Evolutionary conservation across 768 basidiomycete genomes (phyloP).

Genomic region (Coprinopsis strossmayeri): DNA sequence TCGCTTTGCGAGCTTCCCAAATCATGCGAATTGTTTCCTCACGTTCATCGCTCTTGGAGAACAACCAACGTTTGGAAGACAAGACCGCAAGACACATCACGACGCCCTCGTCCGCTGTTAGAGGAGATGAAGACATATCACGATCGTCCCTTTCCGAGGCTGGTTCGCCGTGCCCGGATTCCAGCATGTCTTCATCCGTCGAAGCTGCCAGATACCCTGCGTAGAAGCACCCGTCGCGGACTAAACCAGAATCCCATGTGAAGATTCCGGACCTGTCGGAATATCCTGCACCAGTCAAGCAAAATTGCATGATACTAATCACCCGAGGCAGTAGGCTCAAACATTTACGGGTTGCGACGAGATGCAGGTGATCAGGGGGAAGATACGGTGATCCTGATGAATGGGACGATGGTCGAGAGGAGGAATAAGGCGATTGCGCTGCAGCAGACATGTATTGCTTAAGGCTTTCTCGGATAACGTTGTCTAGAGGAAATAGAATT

Average conservation of each 20-base stretch:
- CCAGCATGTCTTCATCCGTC: conserved; percentile 39
- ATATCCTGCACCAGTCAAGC: conserved; percentile 29
- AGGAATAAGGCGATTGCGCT: conserved; percentile 25
- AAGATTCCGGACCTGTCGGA: conserved; percentile 47
- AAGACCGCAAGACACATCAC: conserved; percentile 66
- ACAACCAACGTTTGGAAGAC: conserved; percentile 78
- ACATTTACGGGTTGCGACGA: conserved; percentile 46
- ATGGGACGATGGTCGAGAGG: conserved; percentile 38
- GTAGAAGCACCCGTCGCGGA: conserved; percentile 88
- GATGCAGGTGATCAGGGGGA: conserved; percentile 39
- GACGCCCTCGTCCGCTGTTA: conserved; percentile 38
- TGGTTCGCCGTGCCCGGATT: conserved; percentile 25
- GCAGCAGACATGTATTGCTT: conserved; percentile 40
- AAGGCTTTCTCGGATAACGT: conserved; percentile 80
- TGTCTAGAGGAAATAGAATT: conserved; percentile 40
- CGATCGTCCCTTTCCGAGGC: conserved; percentile 26
- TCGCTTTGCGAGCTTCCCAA: conserved; percentile 39
- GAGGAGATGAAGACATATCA: conserved; percentile 18
- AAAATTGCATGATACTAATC: conserved; percentile 44
- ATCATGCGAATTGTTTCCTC: conserved; percentile 53
- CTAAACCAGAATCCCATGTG: conserved; percentile 78
- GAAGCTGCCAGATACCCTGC: conserved; percentile 73
- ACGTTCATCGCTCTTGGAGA: conserved; percentile 67
- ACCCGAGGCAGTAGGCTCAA: conserved; percentile 42
- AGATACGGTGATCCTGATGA: conserved; percentile 38